Evolutionary conservation across 345 rosid species (phyloP).

Genomic region (Lepidium aucheri): DNA sequence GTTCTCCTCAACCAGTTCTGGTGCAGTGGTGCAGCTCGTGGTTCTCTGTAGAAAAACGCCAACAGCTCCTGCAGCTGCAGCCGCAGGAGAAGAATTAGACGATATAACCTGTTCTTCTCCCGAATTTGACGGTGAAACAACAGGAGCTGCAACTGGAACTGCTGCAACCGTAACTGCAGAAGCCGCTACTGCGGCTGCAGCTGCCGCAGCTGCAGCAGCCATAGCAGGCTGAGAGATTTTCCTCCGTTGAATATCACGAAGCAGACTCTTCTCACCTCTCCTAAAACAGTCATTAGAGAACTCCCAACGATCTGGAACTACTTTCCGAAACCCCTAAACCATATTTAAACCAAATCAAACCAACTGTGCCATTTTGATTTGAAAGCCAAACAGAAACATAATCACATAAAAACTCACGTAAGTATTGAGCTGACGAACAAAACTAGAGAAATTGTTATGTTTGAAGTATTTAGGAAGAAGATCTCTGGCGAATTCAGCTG

Average conservation of each 20-base stretch:
- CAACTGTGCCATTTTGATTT: neutral
- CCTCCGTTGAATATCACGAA: conserved; percentile 82
- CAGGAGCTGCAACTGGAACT: conserved; percentile 15
- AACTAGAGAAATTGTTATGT: conserved; percentile 92
- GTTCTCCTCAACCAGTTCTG: conserved; percentile 77
- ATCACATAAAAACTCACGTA: conserved; percentile 44
- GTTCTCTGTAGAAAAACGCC: conserved; percentile 24
- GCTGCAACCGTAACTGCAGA: conserved; percentile 27
- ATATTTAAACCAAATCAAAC: neutral
- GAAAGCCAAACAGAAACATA: neutral
- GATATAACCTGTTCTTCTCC: conserved; percentile 77
- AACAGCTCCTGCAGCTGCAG: neutral
- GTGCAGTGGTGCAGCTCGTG: conserved; percentile 60
- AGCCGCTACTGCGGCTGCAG: conserved; percentile 14
- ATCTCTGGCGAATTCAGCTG: conserved; percentile 92
- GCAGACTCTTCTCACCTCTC: conserved; percentile 67
- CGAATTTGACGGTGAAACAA: conserved; percentile 57
- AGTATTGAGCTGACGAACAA: conserved; percentile 93
- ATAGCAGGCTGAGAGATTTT: conserved; percentile 42
- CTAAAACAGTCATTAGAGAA: conserved; percentile 72
- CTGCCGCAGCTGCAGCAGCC: neutral
- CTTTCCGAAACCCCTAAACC: conserved; percentile 79
- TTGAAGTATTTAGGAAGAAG: conserved; percentile 90
- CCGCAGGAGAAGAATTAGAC: conserved; percentile 54
- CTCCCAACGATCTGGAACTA: conserved; percentile 95